A percentile compares a stretch with the other conserved stretches of the same genome.
Evolutionary conservation across 2,329 filamentous ascomycete genomes (phyloP).

Genomic region (Cercospora beticola): DNA sequence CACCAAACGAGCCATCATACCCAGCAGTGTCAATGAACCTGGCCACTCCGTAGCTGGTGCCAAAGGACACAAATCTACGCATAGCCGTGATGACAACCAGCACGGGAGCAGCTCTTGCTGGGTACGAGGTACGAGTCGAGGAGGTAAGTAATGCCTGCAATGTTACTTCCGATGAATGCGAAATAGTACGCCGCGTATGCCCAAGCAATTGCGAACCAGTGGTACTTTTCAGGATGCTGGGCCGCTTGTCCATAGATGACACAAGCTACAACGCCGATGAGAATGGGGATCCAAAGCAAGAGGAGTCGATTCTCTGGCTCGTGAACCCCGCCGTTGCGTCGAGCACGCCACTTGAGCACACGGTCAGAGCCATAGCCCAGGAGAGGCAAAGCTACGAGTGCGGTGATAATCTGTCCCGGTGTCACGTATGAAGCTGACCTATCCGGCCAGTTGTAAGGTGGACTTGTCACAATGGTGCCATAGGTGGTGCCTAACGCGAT

Average conservation of each 20-base stretch:
- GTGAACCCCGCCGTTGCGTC: conserved; percentile 43
- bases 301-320: conserved; percentile 45
- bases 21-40: conserved; percentile 37
- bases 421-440: conserved; percentile 38
- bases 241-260: conserved; percentile 41
- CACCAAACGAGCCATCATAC: conserved; percentile 38
- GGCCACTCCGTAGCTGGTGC: conserved; percentile 42
- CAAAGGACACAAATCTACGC: conserved; percentile 49
- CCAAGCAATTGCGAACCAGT: conserved; percentile 31
- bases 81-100: conserved; percentile 50
- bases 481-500: conserved; percentile 48
- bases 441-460: conserved; percentile 43
- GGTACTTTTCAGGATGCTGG: conserved; percentile 25
- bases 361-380: conserved; percentile 44
- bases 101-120: conserved; percentile 44
- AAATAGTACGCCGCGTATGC: conserved; percentile 35
- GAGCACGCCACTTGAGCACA: conserved; percentile 40
- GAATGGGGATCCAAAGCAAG: conserved; percentile 40
- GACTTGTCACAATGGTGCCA: conserved; percentile 37
- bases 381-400: conserved; percentile 42
- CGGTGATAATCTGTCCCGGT: conserved; percentile 43
- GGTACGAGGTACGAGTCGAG: conserved; percentile 50
- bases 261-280: conserved; percentile 41
- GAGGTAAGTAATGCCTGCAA: conserved; percentile 47
- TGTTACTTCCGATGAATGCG: conserved; percentile 45